Base-by-base conservation (phyloP, 768 basidiomycete species). In the Amanita subjunquillea region DNA sequence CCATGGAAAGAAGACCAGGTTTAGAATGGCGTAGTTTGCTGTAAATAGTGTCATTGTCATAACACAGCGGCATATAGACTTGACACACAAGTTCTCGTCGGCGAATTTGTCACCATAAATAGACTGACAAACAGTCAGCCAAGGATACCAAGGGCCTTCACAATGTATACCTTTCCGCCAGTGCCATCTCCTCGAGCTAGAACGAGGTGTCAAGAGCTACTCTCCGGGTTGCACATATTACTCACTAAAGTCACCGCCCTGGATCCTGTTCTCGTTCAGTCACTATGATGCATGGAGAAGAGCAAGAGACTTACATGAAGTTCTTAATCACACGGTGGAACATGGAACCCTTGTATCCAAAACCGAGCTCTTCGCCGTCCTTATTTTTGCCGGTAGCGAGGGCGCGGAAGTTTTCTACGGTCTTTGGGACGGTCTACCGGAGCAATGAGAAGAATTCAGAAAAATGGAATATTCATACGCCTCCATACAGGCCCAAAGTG, bases 211-310 rank as follows among this genome's bases (percentile, higher is more conserved):
- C 58, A 56, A 3, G 55, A 47, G 32, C 38, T 38, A 8, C 45
- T 29, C 49, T 55, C n/a, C 0, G 7, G 7, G 25, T 13, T 25
- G 44, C 32, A 17, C 9, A 54, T 42, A 2, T 6, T 5, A 79
- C 87, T 60, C 67, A 87, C 90, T 96, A 71, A 97, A 99, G 72
- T 97, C 95, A 71, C 95, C 95, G 62, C 94, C 94, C 72, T 97
- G 94, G 60, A 95, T 92, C 90, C 89, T 90, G 56, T 55, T 29
- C 13, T 22, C n/a, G 36, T 4, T 39, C n/a, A 46, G 52, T 56
- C 12, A 54, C 10, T 6, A 34, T 13, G 37, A 20, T 15, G 13
- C 32, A 30, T n/a, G 23, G 48, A 39, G 9, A 13, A 43, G 4
- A 23, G 5, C 48, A 23, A 17, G 37, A 41, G 34, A 38, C 39